A percentile compares a stretch with the other conserved stretches of the same genome.
These are phyloP conservation scores for Alternaria gaisen DNA, from an alignment of 2,329 filamentous ascomycete species.

Conservation along the genomic window DNA sequence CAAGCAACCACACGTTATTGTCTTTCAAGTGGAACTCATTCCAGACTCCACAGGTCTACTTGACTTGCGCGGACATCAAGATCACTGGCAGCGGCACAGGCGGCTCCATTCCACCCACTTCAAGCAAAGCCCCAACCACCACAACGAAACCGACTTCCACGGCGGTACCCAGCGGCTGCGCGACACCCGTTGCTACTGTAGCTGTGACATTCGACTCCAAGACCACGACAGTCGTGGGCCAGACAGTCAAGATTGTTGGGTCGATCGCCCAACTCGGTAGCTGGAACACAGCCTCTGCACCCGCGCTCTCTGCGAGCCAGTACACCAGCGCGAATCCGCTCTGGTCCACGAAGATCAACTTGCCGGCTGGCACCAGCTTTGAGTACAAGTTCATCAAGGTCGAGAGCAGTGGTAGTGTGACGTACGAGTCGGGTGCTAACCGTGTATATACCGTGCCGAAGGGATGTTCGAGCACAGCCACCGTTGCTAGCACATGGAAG, in stretches of 20 bases:
- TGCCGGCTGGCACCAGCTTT: conserved; percentile 55
- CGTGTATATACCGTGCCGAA: conserved; percentile 50
- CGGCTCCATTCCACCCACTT: conserved; percentile 22
- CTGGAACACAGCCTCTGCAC: conserved; percentile 54
- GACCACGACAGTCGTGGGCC: conserved; percentile 58
- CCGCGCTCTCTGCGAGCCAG: conserved; percentile 52
- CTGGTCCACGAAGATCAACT: conserved; percentile 55
- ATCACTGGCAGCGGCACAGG: conserved; percentile 33
- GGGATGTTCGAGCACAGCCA: conserved; percentile 28
- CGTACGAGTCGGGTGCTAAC: conserved; percentile 57
- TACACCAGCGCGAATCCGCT: conserved; percentile 57
- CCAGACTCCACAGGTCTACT: conserved; percentile 46
- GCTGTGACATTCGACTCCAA: conserved; percentile 58
- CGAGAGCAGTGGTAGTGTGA: conserved; percentile 56
- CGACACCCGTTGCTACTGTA: conserved; percentile 38
- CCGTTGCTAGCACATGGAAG: conserved; percentile 36
- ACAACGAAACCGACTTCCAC: conserved; percentile 24
- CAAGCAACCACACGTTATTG: conserved; percentile 42
- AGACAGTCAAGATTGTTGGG: conserved; percentile 59
- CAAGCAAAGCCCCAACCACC: conserved; percentile 24
- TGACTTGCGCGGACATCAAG: conserved; percentile 46
- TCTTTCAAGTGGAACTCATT: conserved; percentile 48
- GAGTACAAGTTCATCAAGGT: conserved; percentile 59
- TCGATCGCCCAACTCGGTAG: conserved; percentile 55
- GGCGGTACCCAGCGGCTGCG: conserved; percentile 26